Conservation (phyloP, 2,329 filamentous ascomycete genomes). For the Aspergillus sp. region DNA sequence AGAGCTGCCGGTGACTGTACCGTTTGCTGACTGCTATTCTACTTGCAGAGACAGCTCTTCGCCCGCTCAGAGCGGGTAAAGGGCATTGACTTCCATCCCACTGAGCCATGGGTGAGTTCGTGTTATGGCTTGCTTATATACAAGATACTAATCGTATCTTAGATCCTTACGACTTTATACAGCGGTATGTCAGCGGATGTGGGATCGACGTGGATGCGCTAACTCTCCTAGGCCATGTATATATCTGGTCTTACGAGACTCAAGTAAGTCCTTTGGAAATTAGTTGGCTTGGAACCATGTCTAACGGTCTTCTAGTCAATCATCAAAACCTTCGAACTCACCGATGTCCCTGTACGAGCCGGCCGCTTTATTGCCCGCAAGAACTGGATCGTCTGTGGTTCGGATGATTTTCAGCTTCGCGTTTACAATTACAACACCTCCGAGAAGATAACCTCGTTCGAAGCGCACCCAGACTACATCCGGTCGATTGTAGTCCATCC, state of each 20-base stretch:
- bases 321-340: conserved; percentile 97
- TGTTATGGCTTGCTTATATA: conserved; percentile 2
- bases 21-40: conserved; percentile 32
- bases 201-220: conserved; percentile 12
- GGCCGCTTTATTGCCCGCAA: conserved; percentile 94
- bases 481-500: conserved; percentile 93
- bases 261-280: conserved; percentile 42
- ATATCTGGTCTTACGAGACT: conserved; percentile 98
- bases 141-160: conserved; percentile 16
- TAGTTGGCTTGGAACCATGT: conserved; percentile 4
- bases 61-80: conserved; percentile 93
- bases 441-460: conserved; percentile 94
- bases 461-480: conserved; percentile 97
- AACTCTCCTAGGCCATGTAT: conserved; percentile 67
- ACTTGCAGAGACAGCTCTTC: conserved; percentile 63
- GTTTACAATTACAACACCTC: conserved; percentile 99
- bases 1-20: conserved; percentile 2
- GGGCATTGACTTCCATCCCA: conserved; percentile 92
- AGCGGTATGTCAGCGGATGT: conserved; percentile 57
- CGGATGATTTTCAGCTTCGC: conserved; percentile 78
- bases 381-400: conserved; percentile 98
- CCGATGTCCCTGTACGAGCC: conserved; percentile 93
- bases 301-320: conserved; percentile 50
- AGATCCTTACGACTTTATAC: conserved; percentile 84
- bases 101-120: conserved; percentile 75